phyloP scores from a whole-genome alignment of 2,329 filamentous ascomycete genomes.

The Beauveria pseudobassiana region DNA sequence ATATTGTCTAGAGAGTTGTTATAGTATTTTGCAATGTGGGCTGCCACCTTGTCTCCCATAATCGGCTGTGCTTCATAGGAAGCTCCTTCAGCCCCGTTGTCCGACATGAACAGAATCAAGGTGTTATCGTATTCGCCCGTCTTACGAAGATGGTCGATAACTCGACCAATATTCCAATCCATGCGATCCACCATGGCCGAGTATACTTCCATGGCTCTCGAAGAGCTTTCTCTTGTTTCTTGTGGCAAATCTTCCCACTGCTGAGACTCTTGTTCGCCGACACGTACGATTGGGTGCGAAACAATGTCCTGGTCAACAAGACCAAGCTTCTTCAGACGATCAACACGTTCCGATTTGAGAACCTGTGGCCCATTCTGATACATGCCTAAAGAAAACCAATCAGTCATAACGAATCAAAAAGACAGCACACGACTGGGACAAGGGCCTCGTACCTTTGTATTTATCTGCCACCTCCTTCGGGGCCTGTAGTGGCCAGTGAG shows the following conservation, averaged over 20 bases:
- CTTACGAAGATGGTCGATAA: slow-evolving; percentile 46
- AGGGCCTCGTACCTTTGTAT: slow-evolving; percentile 36
- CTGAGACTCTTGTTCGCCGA: slow-evolving; percentile 36
- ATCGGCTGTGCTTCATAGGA: slow-evolving; percentile 52
- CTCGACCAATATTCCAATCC: slow-evolving; percentile 51
- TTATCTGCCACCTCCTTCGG: slow-evolving; percentile 46
- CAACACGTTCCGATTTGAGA: slow-evolving; percentile 44
- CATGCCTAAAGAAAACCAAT: slow-evolving; percentile 18
- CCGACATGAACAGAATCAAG: slow-evolving; percentile 55
- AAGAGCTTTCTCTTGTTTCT: slow-evolving; percentile 40
- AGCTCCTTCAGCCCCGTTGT: slow-evolving; percentile 55
- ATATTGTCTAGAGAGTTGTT: slow-evolving; percentile 41
- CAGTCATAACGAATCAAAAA: background rate
- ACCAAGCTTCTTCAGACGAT: slow-evolving; percentile 48
- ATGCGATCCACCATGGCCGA: slow-evolving; percentile 58
- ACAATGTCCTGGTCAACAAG: slow-evolving; percentile 44
- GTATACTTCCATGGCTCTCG: slow-evolving; percentile 52
- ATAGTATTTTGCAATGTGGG: slow-evolving; percentile 44
- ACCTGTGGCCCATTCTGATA: slow-evolving; percentile 55
- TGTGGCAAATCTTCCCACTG: slow-evolving; percentile 39
- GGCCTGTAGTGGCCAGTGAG: slow-evolving; percentile 57
- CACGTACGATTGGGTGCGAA: slow-evolving; percentile 38
- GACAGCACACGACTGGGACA: no score
- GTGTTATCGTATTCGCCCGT: slow-evolving; percentile 56
- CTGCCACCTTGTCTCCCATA: slow-evolving; percentile 44